These are phyloP conservation scores for Mortierella sp. DNA, from an alignment of 371 early-diverging fungal species.

Conservation along the genomic window DNA sequence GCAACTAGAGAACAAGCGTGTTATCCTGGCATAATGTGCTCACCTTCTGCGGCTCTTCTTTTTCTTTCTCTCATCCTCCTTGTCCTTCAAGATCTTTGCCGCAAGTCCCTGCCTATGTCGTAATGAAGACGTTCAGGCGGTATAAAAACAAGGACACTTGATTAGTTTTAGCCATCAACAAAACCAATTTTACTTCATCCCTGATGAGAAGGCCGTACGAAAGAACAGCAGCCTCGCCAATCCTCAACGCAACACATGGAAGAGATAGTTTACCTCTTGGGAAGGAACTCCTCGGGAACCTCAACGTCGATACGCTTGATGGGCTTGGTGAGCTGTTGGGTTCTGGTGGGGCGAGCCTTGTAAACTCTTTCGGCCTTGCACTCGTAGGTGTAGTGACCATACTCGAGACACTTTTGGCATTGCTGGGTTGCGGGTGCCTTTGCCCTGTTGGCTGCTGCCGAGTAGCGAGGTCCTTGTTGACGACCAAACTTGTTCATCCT, in stretches of 20 bases:
- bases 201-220: not conserved
- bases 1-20: not conserved
- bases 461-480: slow-evolving; percentile 34
- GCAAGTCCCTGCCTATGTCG: slow-evolving; percentile 64
- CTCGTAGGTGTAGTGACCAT: slow-evolving; percentile 74
- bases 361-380: slow-evolving; percentile 69
- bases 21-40: slow-evolving; percentile 15
- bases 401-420: slow-evolving; percentile 74
- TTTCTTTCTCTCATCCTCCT: slow-evolving; percentile 57
- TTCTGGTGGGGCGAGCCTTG: slow-evolving; percentile 70
- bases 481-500: slow-evolving; percentile 35
- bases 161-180: not conserved
- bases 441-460: slow-evolving; percentile 26
- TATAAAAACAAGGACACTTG: not conserved
- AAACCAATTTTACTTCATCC: not conserved
- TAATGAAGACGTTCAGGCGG: no score
- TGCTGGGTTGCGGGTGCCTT: slow-evolving; percentile 68
- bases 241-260: not conserved
- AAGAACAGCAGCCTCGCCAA: no score
- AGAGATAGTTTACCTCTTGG: slow-evolving; percentile 48
- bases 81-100: slow-evolving; percentile 66
- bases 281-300: slow-evolving; percentile 66
- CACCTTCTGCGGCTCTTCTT: slow-evolving; percentile 30
- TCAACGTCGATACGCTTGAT: slow-evolving; percentile 65
- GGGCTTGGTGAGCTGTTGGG: slow-evolving; percentile 73